Conservation (phyloP, 2,329 filamentous ascomycete species). For the Beauveria sp. region DNA sequence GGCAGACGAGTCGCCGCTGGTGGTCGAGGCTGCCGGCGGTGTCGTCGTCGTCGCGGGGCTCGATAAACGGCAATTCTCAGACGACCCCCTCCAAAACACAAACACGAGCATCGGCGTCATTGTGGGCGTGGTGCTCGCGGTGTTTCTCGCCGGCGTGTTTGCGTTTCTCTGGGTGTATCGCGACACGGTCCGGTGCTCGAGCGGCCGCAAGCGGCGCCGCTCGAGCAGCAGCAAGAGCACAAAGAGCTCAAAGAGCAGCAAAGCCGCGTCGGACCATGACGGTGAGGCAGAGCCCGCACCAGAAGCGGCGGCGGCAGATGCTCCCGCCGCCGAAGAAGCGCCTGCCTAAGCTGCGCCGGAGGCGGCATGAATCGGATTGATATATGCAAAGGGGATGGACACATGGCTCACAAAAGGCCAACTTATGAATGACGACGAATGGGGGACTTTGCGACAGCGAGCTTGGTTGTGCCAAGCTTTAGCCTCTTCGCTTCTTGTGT, state of each 20-base stretch:
- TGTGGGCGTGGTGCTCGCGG: conserved; percentile 32
- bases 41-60: not conserved
- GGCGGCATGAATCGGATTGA: not conserved
- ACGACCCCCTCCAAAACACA: conserved; percentile 22
- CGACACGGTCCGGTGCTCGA: conserved; percentile 27
- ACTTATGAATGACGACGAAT: not conserved
- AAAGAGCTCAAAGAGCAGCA: conserved; percentile 28
- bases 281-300: conserved; percentile 2
- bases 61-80: conserved; percentile 15
- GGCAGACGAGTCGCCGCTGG: not conserved
- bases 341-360: not conserved
- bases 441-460: not conserved
- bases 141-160: conserved; percentile 29
- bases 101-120: conserved; percentile 37
- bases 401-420: not conserved
- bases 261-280: conserved; percentile 13
- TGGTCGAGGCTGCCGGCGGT: not conserved
- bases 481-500: not conserved
- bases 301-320: not conserved
- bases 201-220: conserved; percentile 20
- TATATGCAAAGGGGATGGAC: too few relatives aligned
- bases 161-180: conserved; percentile 35
- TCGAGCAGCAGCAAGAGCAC: conserved; percentile 25
- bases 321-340: not conserved
- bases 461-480: not conserved